Conservation (phyloP, 805 yeast genomes). For the Ogataea wickerhamii region DNA sequence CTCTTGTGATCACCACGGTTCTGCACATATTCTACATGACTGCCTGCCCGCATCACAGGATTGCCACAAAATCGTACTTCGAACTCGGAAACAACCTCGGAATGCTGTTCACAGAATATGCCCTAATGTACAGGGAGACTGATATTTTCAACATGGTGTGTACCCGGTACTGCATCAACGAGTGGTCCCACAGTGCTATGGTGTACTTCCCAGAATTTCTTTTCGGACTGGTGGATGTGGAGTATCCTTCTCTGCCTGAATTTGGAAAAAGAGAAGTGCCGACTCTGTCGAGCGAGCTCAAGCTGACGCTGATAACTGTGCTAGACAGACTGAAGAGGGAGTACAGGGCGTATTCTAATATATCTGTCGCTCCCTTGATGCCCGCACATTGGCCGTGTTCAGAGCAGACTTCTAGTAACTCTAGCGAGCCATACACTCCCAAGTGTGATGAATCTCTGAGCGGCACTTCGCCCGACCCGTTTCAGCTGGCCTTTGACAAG, state of each 20-base stretch:
- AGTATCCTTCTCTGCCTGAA: constrained; percentile 8
- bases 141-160: constrained; percentile 17
- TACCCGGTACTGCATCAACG: constrained; percentile 22
- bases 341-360: constrained; percentile 20
- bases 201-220: constrained; percentile 25
- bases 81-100: constrained; percentile 20
- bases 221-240: constrained; percentile 18
- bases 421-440: not conserved
- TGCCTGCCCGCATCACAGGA: constrained; percentile 16
- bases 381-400: not conserved
- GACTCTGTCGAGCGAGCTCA: constrained; percentile 9
- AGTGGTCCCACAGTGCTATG: constrained; percentile 15
- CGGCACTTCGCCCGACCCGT: constrained; percentile 11
- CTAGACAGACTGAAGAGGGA: constrained; percentile 21
- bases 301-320: constrained; percentile 8
- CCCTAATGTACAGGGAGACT: constrained; percentile 8
- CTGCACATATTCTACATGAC: constrained; percentile 22
- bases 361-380: not conserved
- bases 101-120: constrained; percentile 17
- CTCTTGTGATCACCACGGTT: constrained; percentile 16
- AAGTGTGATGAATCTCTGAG: not conserved
- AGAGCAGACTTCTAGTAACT: not conserved
- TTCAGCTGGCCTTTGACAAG: constrained; percentile 14
- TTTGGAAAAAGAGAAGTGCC: constrained; percentile 6
- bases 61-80: constrained; percentile 18